A percentile compares a stretch with the other conserved stretches of the same genome.
Evolutionary conservation across 2,329 filamentous ascomycete species (phyloP).

Genomic region (Xylaria sp.): DNA sequence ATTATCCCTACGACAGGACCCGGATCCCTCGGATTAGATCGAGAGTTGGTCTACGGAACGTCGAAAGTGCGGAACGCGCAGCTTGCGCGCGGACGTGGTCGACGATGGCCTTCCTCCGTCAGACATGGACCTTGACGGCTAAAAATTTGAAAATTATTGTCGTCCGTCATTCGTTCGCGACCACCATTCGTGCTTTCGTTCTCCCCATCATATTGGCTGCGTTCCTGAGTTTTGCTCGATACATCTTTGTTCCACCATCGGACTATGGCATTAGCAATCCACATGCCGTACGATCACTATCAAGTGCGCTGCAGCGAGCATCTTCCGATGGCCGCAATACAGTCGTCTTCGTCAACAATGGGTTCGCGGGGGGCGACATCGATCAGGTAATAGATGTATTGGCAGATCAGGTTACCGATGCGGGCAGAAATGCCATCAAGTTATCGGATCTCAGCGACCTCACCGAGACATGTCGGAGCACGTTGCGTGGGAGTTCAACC

Average conservation of each 20-base stretch:
- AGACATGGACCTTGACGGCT: slow-evolving; percentile 68
- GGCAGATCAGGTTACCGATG: slow-evolving; percentile 63
- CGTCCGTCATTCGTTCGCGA: slow-evolving; percentile 62
- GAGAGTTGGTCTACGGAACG: slow-evolving; percentile 9
- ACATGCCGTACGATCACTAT: slow-evolving; percentile 70
- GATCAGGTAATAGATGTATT: slow-evolving; percentile 74
- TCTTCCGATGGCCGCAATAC: slow-evolving; percentile 68
- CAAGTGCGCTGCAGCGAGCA: slow-evolving; percentile 69
- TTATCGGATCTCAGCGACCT: slow-evolving; percentile 67
- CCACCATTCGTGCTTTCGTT: slow-evolving; percentile 66
- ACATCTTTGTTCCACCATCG: slow-evolving; percentile 83
- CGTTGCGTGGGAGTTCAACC: slow-evolving; percentile 71
- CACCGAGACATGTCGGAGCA: slow-evolving; percentile 69
- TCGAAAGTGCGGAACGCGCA: slow-evolving; percentile 18
- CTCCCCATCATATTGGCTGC: slow-evolving; percentile 67
- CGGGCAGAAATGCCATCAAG: slow-evolving; percentile 66
- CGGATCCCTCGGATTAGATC: slow-evolving; percentile 34
- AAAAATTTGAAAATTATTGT: slow-evolving; percentile 72
- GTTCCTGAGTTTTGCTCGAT: slow-evolving; percentile 77
- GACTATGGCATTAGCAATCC: slow-evolving; percentile 76
- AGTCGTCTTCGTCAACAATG: slow-evolving; percentile 82
- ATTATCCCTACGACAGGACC: slow-evolving; percentile 19
- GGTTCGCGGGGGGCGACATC: slow-evolving; percentile 74
- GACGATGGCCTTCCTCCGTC: slow-evolving; percentile 63
- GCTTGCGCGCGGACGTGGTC: slow-evolving; percentile 10